Conservation (phyloP, 345 rosid genomes). For the Cardamine chenopodiifolia region DNA sequence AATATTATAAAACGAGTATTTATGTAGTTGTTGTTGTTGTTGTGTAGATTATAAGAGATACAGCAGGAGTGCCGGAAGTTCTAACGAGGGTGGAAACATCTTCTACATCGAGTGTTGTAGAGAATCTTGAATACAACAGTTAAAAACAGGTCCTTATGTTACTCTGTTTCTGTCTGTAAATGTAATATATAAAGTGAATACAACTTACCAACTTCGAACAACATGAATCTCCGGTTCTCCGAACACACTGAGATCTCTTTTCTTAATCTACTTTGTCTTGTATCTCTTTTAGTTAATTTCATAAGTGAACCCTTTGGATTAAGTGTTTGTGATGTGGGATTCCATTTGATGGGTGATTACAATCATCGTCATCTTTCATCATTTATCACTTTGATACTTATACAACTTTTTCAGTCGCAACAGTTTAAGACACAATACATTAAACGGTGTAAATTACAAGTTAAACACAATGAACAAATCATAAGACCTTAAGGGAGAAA, state of each 20-base stretch:
- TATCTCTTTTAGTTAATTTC: neutral
- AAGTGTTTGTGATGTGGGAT: neutral
- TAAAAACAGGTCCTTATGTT: constrained; percentile 38
- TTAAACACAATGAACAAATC: constrained; percentile 9
- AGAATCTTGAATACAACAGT: constrained; percentile 67
- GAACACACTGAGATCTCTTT: neutral
- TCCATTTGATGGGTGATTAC: neutral
- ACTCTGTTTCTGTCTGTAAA: constrained; percentile 24
- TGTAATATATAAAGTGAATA: constrained; percentile 7
- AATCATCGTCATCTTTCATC: neutral
- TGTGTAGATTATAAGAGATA: constrained; percentile 74
- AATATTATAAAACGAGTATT: no score
- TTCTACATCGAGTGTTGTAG: constrained; percentile 47
- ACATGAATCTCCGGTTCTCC: neutral
- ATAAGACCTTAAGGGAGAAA: neutral
- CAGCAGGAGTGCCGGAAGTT: constrained; percentile 82
- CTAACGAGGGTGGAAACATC: constrained; percentile 75
- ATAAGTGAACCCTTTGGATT: neutral
- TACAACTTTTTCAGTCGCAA: neutral
- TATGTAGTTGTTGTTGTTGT: constrained; percentile 32
- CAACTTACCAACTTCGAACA: constrained; percentile 3
- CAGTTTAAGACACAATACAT: neutral
- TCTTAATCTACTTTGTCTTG: neutral
- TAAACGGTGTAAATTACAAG: neutral
- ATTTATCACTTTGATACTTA: neutral